Percentiles rank a stretch among this genome's conserved stretches.
These are phyloP conservation scores for Claviceps spartinae DNA, from an alignment of 2,329 filamentous ascomycete species.

Conservation along the genomic window DNA sequence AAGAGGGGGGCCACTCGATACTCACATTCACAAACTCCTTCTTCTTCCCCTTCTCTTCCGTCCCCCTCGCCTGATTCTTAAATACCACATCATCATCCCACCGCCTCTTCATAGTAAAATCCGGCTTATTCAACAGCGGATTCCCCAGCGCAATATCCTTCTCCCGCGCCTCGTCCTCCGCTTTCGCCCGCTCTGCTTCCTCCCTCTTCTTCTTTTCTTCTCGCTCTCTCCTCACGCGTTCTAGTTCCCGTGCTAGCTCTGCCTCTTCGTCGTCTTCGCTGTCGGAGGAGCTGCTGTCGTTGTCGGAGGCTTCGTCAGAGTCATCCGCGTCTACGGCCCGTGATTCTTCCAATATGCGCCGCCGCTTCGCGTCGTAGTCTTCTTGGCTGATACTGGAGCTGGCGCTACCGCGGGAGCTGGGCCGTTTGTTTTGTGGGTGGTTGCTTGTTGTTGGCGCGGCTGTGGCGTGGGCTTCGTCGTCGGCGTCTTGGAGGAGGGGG, in stretches of 20 bases:
- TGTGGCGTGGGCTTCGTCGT: conserved; percentile 28
- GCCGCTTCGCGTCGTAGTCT: conserved; percentile 67
- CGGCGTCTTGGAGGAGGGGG: conserved; percentile 21
- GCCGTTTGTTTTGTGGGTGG: conserved; percentile 39
- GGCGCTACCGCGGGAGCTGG: conserved; percentile 18
- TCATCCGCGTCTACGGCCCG: conserved; percentile 72
- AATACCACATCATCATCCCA: conserved; percentile 99
- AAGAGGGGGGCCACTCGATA: neutral
- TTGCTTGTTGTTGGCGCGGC: conserved; percentile 9
- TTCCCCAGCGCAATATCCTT: conserved; percentile 85
- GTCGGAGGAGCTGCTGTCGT: conserved; percentile 36
- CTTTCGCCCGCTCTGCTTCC: conserved; percentile 67
- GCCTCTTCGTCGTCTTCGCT: conserved; percentile 47
- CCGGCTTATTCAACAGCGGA: conserved; percentile 73
- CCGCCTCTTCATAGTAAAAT: conserved; percentile 80
- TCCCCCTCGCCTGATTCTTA: conserved; percentile 94
- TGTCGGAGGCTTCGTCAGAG: conserved; percentile 34
- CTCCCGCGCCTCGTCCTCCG: conserved; percentile 73
- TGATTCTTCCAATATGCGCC: conserved; percentile 77
- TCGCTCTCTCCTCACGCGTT: conserved; percentile 78
- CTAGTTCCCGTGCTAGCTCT: conserved; percentile 80
- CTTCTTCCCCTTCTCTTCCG: conserved; percentile 79
- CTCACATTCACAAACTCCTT: conserved; percentile 95
- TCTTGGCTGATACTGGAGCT: conserved; percentile 30
- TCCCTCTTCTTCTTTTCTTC: conserved; percentile 29